Evolutionary conservation across 2,329 filamentous ascomycete species (phyloP), one percentile per base, ranked within the genome.

Genomic region (Colletotrichum sp.): DNA sequence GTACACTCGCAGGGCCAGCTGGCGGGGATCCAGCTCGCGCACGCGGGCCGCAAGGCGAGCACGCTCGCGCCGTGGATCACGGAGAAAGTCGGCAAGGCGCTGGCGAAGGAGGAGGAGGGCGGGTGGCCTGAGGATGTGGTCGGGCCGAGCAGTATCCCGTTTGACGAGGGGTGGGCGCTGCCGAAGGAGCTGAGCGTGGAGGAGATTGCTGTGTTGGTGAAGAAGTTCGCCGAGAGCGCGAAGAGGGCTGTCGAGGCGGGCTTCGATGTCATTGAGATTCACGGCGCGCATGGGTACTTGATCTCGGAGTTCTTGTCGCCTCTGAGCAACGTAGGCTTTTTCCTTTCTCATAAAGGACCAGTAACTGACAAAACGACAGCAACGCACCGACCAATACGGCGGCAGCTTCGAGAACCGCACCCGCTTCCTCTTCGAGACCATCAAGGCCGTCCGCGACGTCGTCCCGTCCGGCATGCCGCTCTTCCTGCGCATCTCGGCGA

Each of bases 1-100:
- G 91, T 94, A 4, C 95, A 97, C 86, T 92, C 90, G 30, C 96
- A 98, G 84, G 90, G 89, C 81, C 93, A 95, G 80, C 92, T 94
- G 78, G 92, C 95, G 68, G 95, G 91, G 67, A 93, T 98, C 76
- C 96, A 98, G 86, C 88, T 98, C 6, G 94, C 87, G 2, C 96
- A 98, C 80, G 95, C 95, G 0, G 96, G 96, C 3, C 88, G 93
- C 71, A 94, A 94, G 83, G 92, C 90, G 3, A 90, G 88, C 82
- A 91, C 87, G 3, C 80, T 91, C 24, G 88, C 92, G 0, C 91
- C 91, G 1, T 96, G 94, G 93, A 84, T 95, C 88, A 89, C 88
- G 83, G 89, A 65, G 82, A 89, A 76, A 84, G 75, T 64, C 24
- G 80, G 79, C 10, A 83, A 82, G 73, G 91, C 79, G 56, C 83